Evolutionary conservation across 2,329 filamentous ascomycete species (phyloP).

Genomic region (Verticillium nonalfalfae): DNA sequence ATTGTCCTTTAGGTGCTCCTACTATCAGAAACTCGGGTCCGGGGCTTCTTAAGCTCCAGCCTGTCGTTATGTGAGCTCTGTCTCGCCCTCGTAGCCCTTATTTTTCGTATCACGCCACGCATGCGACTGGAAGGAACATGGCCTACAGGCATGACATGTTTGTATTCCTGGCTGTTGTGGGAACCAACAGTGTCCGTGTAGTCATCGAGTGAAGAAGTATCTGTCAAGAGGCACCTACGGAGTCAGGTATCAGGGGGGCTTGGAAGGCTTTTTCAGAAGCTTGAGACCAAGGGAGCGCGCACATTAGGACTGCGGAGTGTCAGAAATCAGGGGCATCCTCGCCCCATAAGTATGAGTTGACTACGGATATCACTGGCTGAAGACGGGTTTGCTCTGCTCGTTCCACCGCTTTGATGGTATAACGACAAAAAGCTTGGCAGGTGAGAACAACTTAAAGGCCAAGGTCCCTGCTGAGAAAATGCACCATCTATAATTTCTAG

Average conservation of each 20-base stretch:
- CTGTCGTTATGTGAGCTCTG: constrained; percentile 17
- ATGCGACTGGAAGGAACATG: constrained; percentile 19
- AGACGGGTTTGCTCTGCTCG: no score
- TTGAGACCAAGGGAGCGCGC: no score
- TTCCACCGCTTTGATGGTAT: no score
- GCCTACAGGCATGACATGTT: constrained; percentile 21
- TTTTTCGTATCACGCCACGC: constrained; percentile 15
- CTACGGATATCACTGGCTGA: no score
- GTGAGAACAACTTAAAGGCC: not conserved
- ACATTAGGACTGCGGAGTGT: no score
- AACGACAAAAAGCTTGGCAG: not conserved
- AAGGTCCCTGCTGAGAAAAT: not conserved
- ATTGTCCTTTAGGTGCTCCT: not conserved
- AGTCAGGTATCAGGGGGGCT: no score
- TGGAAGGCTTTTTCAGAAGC: no score
- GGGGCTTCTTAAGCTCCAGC: constrained; percentile 2
- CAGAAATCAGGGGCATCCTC: no score
- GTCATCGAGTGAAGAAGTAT: not conserved
- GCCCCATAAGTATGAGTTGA: no score
- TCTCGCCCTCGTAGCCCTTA: constrained; percentile 12
- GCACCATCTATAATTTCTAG: no score
- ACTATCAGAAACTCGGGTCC: constrained; percentile 1
- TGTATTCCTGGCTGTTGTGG: constrained; percentile 2
- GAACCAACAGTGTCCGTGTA: not conserved
- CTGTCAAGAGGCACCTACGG: no score